These are phyloP conservation scores for Oldenlandia corymbosa DNA, from an alignment of 257 asterid genomes.

Conservation along the genomic window DNA sequence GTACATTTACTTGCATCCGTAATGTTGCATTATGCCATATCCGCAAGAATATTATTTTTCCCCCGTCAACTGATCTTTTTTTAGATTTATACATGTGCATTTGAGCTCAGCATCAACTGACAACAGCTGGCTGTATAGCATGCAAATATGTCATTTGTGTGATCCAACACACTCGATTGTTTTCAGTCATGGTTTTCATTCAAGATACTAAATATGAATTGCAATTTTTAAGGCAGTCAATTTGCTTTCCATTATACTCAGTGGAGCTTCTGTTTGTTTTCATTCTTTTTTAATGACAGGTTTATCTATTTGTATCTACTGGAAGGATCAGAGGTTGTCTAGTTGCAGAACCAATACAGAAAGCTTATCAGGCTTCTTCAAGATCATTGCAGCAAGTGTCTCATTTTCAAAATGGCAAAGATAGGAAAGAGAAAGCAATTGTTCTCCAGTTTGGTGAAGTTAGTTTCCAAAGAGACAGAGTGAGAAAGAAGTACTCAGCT, in stretches of 20 bases:
- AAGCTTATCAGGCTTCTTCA: slow-evolving; percentile 49
- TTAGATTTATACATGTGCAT: background rate
- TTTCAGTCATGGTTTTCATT: background rate
- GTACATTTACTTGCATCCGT: background rate
- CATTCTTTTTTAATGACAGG: slow-evolving; percentile 38
- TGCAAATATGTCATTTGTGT: background rate
- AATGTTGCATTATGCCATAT: background rate
- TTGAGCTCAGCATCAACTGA: background rate
- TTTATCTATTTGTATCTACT: slow-evolving; percentile 55
- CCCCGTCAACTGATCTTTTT: background rate
- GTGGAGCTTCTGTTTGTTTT: background rate
- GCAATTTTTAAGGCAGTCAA: background rate
- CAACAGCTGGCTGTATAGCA: background rate
- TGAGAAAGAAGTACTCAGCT: slow-evolving; percentile 29
- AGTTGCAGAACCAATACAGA: slow-evolving; percentile 55
- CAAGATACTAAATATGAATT: background rate
- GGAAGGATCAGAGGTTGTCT: slow-evolving; percentile 66
- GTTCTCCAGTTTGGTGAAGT: slow-evolving; percentile 66
- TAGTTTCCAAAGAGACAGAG: slow-evolving; percentile 56
- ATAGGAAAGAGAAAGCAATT: slow-evolving; percentile 27
- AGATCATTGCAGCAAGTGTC: slow-evolving; percentile 21
- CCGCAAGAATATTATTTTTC: background rate
- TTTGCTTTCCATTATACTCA: background rate
- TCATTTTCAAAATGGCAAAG: slow-evolving; percentile 20
- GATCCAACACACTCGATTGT: background rate